Percentiles rank a stretch among this genome's conserved stretches.
Evolutionary conservation across 352 stramenopile species (phyloP).

Genomic region (Globisporangium alternatum): DNA sequence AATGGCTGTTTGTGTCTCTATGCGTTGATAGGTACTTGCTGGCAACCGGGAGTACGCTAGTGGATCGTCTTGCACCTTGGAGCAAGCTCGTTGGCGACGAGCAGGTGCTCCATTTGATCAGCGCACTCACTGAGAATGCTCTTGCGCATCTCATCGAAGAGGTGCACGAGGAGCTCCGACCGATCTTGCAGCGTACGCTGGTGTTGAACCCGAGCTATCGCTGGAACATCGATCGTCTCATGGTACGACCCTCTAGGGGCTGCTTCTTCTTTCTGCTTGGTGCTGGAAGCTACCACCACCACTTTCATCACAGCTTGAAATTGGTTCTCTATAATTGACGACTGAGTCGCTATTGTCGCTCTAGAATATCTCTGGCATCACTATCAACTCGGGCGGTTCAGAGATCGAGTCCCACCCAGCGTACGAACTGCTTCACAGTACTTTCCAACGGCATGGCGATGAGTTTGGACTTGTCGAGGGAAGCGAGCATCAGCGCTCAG

Average conservation of each 20-base stretch:
- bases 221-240: constrained; percentile 44
- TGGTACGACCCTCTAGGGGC: constrained; percentile 24
- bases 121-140: constrained; percentile 48
- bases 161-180: constrained; percentile 27
- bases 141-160: constrained; percentile 34
- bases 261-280: not conserved
- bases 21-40: constrained; percentile 41
- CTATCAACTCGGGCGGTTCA: not conserved
- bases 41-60: constrained; percentile 36
- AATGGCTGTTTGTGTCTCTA: not conserved
- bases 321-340: not conserved
- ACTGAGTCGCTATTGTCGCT: not conserved
- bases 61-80: constrained; percentile 49
- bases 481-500: constrained; percentile 26
- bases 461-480: constrained; percentile 25
- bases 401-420: not conserved
- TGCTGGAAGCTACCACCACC: not conserved
- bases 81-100: constrained; percentile 27
- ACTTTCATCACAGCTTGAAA: not conserved
- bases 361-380: constrained; percentile 5
- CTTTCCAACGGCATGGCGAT: constrained; percentile 25
- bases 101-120: constrained; percentile 53
- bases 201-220: constrained; percentile 40
- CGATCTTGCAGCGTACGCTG: constrained; percentile 45
- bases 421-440: constrained; percentile 20